Evolutionary conservation across 1,284 basidiomycete genomes (phyloP), one percentile per base, ranked within the genome.

Genomic region (Pulveroboletus ridleyi): DNA sequence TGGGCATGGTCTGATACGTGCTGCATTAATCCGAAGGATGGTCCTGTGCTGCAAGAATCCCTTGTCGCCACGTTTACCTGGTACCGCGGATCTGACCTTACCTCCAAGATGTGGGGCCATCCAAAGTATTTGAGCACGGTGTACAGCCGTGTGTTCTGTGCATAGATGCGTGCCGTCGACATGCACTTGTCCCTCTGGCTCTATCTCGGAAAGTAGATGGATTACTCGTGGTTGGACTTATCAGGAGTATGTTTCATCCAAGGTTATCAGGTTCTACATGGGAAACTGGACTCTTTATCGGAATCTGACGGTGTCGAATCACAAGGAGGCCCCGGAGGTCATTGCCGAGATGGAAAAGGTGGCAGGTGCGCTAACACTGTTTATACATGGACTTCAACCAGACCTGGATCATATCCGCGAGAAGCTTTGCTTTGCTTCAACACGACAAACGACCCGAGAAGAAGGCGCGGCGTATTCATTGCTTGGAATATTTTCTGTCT

Each of bases 101-200:
- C 15, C 14, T 14, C n/a, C 22, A 20, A 49, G 83, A n/a, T 15
- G 44, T 46, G 25, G 53, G 25, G 49, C 17, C 29, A n/a, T 25
- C 35, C 49, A 46, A 20, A 50, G 17, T 11, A 3, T 8, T 61
- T 14, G 20, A 50, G 39, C 14, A 25, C 39, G 22, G 33, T 11
- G 49, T 46, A 62, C 15, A 22, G 29, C 55, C 52, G 23, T 15
- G 11, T 35, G 2, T 59, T 29, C n/a, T 29, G 23, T 49, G n/a
- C 22, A n/a, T n/a, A 61, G 62, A 67, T 66, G 33, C n/a, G 62
- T 57, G n/a, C 17, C 7, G 4, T 47, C 35, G 58, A 62, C 54
- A 56, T 57, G 29, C 22, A 10, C 7, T 50, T 25, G 20, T 25
- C 23, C 25, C 17, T 13, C 33, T 22, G n/a, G 6, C 53, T 33